Evolutionary conservation across 1,284 basidiomycete genomes (phyloP), one percentile per base, ranked within the genome.

Genomic region (Moesziomyces aphidis): DNA sequence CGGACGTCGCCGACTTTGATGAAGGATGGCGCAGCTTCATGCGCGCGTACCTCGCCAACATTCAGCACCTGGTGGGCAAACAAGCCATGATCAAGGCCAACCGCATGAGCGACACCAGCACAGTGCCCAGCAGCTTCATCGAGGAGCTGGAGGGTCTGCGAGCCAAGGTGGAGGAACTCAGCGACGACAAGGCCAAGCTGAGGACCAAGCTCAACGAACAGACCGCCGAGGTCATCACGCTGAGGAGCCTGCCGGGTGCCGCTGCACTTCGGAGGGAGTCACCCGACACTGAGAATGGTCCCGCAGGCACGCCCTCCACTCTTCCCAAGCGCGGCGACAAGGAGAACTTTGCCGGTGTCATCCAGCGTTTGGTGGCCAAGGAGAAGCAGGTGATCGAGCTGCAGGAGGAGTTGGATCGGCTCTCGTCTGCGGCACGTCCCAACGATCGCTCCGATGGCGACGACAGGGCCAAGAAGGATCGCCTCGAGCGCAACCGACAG

Each of bases 361-460:
- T 94, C 13, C 92, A 93, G 79, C 89, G 92, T 9, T 86, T 95
- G 8, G 89, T 92, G 4, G 89, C 90, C 79, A 94, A 94, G 83
- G 93, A 95, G 86, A 93, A 92, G 81, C 90, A 94, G 82, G 92
- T 93, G 2, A 83, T 90, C 8, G 89, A 91, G 61, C 87, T 95
- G 6, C 90, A 91, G 81, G 87, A 88, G 4, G 92, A 94, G 76
- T 85, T 94, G 9, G 92, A 92, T 68, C 87, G 88, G 31, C 42
- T 76, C 6, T 61, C 76, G 0, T 60, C 72, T 1, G 50, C 61
- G 7, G 51, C 72, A 13, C 60, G 67, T 10, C 65, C 75, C 11
- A 64, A 69, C 23, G 75, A 77, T 42, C 67, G 75, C 45, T 52
- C 56, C 1, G 73, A 68, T 15, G 71, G 64, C 34, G 78, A 79